phyloP scores from a whole-genome alignment of 805 yeast genomes.

The Priceomyces haplophilus region DNA sequence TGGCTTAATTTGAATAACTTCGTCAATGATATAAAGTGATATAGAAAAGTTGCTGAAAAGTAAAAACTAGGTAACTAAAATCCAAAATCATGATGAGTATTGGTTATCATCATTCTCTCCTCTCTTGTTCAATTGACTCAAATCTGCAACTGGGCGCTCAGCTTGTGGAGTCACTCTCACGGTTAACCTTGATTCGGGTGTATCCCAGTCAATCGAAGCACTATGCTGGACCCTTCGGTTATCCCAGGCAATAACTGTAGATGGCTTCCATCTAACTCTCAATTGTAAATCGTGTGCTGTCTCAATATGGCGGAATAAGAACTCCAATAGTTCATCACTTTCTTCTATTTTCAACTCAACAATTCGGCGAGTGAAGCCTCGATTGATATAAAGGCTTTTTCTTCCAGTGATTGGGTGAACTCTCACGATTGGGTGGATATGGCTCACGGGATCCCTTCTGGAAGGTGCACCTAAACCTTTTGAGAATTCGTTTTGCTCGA shows the following conservation, averaged over 20 bases:
- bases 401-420: conserved; percentile 38
- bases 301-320: conserved; percentile 32
- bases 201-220: conserved; percentile 36
- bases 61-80: too few relatives aligned
- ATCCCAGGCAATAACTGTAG: conserved; percentile 39
- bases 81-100: too few relatives aligned
- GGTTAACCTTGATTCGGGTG: conserved; percentile 30
- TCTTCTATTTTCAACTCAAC: conserved; percentile 39
- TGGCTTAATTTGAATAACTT: too few relatives aligned
- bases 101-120: background rate
- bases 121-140: conserved; percentile 32
- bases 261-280: conserved; percentile 35
- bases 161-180: conserved; percentile 39
- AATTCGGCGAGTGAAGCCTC: conserved; percentile 32
- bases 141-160: conserved; percentile 35
- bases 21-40: too few relatives aligned
- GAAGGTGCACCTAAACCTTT: conserved; percentile 25
- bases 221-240: conserved; percentile 37
- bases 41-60: too few relatives aligned
- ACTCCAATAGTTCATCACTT: conserved; percentile 30
- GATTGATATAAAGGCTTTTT: conserved; percentile 35
- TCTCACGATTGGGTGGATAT: conserved; percentile 39
- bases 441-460: conserved; percentile 34
- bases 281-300: conserved; percentile 36
- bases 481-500: conserved; percentile 32